phyloP scores from a whole-genome alignment of 2,329 filamentous ascomycete genomes.

The Diaporthe sp. region DNA sequence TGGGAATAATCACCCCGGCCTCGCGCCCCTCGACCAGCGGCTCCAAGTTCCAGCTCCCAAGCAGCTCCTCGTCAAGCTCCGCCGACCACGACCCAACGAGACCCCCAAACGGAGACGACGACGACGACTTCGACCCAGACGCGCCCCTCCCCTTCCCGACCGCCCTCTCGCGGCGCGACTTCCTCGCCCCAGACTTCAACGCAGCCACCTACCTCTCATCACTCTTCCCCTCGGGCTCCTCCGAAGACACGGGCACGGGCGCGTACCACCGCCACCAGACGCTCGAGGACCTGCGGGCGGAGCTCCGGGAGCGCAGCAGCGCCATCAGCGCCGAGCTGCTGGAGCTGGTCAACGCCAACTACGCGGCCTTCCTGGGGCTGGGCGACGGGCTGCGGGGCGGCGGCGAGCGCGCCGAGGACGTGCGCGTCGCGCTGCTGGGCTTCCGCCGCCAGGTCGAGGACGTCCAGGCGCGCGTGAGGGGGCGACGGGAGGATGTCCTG shows the following conservation, averaged over 20 bases:
- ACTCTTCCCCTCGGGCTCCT: slow-evolving; percentile 55
- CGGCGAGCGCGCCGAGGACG: slow-evolving; percentile 91
- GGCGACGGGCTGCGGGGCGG: slow-evolving; percentile 87
- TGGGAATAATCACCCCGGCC: slow-evolving; percentile 29
- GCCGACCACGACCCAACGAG: slow-evolving; percentile 53
- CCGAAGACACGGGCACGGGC: slow-evolving; percentile 13
- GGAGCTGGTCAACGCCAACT: slow-evolving; percentile 95
- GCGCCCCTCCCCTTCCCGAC: slow-evolving; percentile 88
- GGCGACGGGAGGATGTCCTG: slow-evolving; percentile 74
- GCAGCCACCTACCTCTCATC: slow-evolving; percentile 82
- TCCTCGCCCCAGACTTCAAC: slow-evolving; percentile 83
- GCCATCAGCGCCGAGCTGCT: slow-evolving; percentile 88
- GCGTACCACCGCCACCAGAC: slow-evolving; percentile 86
- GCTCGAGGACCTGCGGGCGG: slow-evolving; percentile 90
- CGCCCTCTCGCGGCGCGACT: slow-evolving; percentile 86
- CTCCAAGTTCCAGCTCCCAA: slow-evolving; percentile 42
- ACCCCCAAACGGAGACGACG: slow-evolving; percentile 46
- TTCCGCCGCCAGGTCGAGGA: slow-evolving; percentile 87
- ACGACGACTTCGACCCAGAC: slow-evolving; percentile 60
- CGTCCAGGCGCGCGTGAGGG: slow-evolving; percentile 75
- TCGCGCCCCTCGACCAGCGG: slow-evolving; percentile 26
- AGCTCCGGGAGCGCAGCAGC: slow-evolving; percentile 85
- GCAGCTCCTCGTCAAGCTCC: slow-evolving; percentile 49
- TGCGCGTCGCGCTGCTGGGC: slow-evolving; percentile 87
- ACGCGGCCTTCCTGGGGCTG: slow-evolving; percentile 88